Conservation (phyloP, 2,329 filamentous ascomycete species). For the Periconia sp. region DNA sequence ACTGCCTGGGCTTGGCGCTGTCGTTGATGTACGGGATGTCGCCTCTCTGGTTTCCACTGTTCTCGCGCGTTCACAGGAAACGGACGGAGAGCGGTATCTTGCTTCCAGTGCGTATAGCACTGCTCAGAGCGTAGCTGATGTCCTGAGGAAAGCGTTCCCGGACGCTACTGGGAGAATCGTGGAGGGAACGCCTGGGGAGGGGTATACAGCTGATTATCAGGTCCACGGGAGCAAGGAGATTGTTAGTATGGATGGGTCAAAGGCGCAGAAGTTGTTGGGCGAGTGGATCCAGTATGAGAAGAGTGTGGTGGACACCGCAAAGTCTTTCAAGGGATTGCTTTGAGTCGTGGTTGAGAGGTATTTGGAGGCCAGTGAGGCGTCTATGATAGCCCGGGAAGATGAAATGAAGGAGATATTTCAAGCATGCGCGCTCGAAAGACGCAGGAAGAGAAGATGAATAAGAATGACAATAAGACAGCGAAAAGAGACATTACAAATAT, state of each 20-base stretch:
- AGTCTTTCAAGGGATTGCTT: conserved; percentile 32
- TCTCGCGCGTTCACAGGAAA: conserved; percentile 42
- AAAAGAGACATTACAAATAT: too few species aligned
- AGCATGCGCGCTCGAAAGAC: too few species aligned
- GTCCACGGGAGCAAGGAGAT: conserved; percentile 23
- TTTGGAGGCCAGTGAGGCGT: too few species aligned
- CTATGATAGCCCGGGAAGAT: too few species aligned
- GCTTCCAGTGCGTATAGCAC: conserved; percentile 37
- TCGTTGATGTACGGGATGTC: conserved; percentile 56
- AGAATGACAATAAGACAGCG: too few species aligned
- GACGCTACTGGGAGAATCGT: conserved; percentile 43
- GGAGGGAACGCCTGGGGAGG: conserved; percentile 47
- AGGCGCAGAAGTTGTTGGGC: conserved; percentile 23
- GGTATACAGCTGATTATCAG: conserved; percentile 38
- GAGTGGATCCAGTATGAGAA: conserved; percentile 24
- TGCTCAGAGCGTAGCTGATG: conserved; percentile 50
- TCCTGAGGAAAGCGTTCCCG: conserved; percentile 48
- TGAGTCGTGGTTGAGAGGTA: too few species aligned
- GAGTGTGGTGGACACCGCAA: conserved; percentile 45
- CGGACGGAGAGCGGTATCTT: conserved; percentile 53
- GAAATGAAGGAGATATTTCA: too few species aligned
- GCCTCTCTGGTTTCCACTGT: conserved; percentile 48
- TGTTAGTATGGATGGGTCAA: conserved; percentile 18
- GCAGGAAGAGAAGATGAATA: too few species aligned
- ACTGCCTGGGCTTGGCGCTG: conserved; percentile 29